These are phyloP conservation scores for Plenodomus tracheiphilus DNA, from an alignment of 2,329 filamentous ascomycete species.

Conservation along the genomic window DNA sequence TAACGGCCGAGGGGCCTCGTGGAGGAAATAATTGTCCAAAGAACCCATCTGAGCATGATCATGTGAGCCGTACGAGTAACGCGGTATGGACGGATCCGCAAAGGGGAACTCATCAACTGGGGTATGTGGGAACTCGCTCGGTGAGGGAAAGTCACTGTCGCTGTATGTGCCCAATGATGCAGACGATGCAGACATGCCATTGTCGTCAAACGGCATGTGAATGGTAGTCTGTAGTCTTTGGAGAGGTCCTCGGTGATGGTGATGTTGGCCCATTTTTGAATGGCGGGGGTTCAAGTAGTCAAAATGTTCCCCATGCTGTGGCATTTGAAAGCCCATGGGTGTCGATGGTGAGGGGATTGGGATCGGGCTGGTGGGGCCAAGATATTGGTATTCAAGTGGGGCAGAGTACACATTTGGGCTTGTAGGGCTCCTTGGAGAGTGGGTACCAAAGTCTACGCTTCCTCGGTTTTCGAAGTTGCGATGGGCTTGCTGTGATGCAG, in stretches of 20 bases:
- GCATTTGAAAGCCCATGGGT: conserved; percentile 44
- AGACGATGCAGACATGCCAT: conserved; percentile 49
- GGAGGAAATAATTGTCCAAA: conserved; percentile 42
- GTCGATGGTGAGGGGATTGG: conserved; percentile 44
- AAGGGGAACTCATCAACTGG: conserved; percentile 50
- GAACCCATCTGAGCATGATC: conserved; percentile 44
- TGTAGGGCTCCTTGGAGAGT: conserved; percentile 41
- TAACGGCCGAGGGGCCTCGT: conserved; percentile 41
- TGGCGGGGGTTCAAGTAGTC: conserved; percentile 39
- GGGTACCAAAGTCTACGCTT: conserved; percentile 41
- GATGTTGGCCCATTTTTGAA: conserved; percentile 44
- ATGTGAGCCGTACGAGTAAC: conserved; percentile 37
- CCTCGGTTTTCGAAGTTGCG: conserved; percentile 31
- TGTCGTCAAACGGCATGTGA: conserved; percentile 46
- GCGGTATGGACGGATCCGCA: conserved; percentile 45
- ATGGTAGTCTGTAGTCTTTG: conserved; percentile 50
- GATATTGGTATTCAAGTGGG: conserved; percentile 43
- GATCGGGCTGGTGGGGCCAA: conserved; percentile 45
- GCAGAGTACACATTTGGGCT: conserved; percentile 40
- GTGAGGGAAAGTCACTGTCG: conserved; percentile 53
- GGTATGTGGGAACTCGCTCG: conserved; percentile 52
- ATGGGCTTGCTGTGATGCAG: conserved; percentile 28
- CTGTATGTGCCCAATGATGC: conserved; percentile 53
- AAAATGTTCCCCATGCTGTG: conserved; percentile 45
- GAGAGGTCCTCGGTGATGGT: conserved; percentile 45